A percentile compares a stretch with the other conserved stretches of the same genome.
Evolutionary conservation across 768 basidiomycete species (phyloP).

Genomic region (Russula ochroleuca): DNA sequence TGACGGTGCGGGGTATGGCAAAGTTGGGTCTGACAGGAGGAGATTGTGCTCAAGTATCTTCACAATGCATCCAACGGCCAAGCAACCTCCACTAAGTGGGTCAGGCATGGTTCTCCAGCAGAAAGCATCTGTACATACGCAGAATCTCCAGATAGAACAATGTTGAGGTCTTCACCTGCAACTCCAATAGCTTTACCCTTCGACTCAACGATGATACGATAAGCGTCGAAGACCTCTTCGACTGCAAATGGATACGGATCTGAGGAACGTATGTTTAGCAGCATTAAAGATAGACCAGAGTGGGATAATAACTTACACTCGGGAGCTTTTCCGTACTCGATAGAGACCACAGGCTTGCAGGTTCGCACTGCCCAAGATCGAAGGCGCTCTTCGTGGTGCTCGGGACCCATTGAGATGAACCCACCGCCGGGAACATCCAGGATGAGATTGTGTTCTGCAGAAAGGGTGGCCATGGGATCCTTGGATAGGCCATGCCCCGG

Average conservation of each 20-base stretch:
- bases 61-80: slow-evolving; percentile 80
- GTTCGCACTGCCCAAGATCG: slow-evolving; percentile 80
- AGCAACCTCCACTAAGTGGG: slow-evolving; percentile 70
- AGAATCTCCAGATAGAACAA: slow-evolving; percentile 90
- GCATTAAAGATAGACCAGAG: background rate
- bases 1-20: slow-evolving; percentile 13
- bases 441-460: slow-evolving; percentile 55
- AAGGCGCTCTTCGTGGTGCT: slow-evolving; percentile 93
- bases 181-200: slow-evolving; percentile 81
- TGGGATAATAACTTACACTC: slow-evolving; percentile 59
- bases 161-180: slow-evolving; percentile 71
- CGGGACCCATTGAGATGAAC: slow-evolving; percentile 93
- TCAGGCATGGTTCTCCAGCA: slow-evolving; percentile 18
- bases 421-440: slow-evolving; percentile 95
- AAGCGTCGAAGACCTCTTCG: slow-evolving; percentile 91
- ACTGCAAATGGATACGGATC: slow-evolving; percentile 97
- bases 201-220: slow-evolving; percentile 74
- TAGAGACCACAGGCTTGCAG: slow-evolving; percentile 71
- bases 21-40: slow-evolving; percentile 29
- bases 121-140: slow-evolving; percentile 58
- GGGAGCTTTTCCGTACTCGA: slow-evolving; percentile 96
- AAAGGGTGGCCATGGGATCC: slow-evolving; percentile 44
- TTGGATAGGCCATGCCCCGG: slow-evolving; percentile 47
- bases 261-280: slow-evolving; percentile 32
- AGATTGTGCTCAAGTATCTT: slow-evolving; percentile 69